Evolutionary conservation across 768 basidiomycete genomes (phyloP).

Genomic region (Mycena maculata): DNA sequence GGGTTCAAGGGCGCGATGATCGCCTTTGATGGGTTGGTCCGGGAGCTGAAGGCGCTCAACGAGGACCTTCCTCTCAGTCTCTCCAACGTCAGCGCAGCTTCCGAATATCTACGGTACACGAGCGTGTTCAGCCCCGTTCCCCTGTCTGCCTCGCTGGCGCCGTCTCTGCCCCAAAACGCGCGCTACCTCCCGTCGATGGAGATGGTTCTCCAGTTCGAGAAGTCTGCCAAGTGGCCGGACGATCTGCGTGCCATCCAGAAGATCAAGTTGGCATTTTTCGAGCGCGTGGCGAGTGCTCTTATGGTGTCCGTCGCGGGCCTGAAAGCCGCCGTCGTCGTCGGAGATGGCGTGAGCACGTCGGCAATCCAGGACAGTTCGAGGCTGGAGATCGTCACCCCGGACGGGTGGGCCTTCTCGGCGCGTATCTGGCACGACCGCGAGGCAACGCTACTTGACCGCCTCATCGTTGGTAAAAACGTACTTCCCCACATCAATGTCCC

Average conservation of each 20-base stretch:
- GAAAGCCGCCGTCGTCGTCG: conserved; percentile 68
- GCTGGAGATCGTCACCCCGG: conserved; percentile 81
- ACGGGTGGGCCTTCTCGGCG: conserved; percentile 90
- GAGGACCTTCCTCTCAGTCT: conserved; percentile 84
- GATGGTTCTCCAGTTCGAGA: conserved; percentile 89
- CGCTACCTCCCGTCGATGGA: conserved; percentile 78
- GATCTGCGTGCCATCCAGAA: conserved; percentile 93
- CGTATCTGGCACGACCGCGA: conserved; percentile 92
- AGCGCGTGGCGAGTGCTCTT: conserved; percentile 77
- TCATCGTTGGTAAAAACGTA: conserved; percentile 61
- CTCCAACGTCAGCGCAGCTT: conserved; percentile 78
- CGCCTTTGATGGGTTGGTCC: conserved; percentile 85
- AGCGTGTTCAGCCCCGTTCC: conserved; percentile 86
- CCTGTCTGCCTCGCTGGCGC: conserved; percentile 62
- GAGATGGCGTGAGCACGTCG: conserved; percentile 57
- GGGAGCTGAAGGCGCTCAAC: conserved; percentile 75
- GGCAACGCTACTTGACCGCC: conserved; percentile 77
- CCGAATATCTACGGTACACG: conserved; percentile 85
- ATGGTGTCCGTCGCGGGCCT: conserved; percentile 64
- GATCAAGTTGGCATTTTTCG: conserved; percentile 93
- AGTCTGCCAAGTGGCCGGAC: conserved; percentile 94
- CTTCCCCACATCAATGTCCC: conserved; percentile 51
- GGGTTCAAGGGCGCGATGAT: conserved; percentile 80
- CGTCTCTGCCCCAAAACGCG: conserved; percentile 67
- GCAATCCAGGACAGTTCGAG: conserved; percentile 75